Evolutionary conservation across 2,329 filamentous ascomycete genomes (phyloP), one percentile per base, ranked within the genome.

Genomic region (Pleoardoris graminearum): DNA sequence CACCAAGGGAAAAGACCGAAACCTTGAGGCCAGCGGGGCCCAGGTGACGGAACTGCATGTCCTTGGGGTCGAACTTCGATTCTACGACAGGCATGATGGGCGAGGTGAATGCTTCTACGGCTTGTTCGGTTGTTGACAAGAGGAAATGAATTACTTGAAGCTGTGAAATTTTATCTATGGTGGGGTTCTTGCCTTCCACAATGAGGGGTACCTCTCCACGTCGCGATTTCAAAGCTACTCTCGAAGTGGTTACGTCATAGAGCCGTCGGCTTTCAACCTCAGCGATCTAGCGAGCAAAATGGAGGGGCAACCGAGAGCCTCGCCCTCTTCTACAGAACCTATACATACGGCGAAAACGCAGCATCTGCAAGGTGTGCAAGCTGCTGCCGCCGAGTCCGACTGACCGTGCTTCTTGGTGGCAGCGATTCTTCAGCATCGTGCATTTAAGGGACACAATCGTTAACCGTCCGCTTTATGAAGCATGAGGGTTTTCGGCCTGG

Each of bases 21-120:
- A 80, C 78, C 67, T 80, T 80, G 29, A 80, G 69, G 50, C 78
- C 78, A 37, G 74, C 73, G 5, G 76, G 76, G 17, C 76, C 77
- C 5, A 79, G 70, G 58, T 77, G 71, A 55, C 77, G 75, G 63
- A 73, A 74, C 50, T 70, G 52, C 70, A 73, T 80, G 66, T 80
- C 76, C 70, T 80, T 78, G 52, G 78, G 77, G 52, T 80, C 75
- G 61, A 76, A 80, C 61, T 75, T 77, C 58, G 74, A 75, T 62
- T 78, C 75, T 52, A 79, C 72, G 38, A 67, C 66, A 55, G 67
- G 58, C 69, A 71, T 71, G 27, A 49, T 65, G 62, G 48, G 29
- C 7, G 19, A 16, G 50, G 10, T 51, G 29, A 30, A 27, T 41
- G 21, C 36, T 19, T 10, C 1, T 27, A 6, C 19, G 8, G 22